Conservation (phyloP, 2,329 filamentous ascomycete genomes). For the Ceratocystis harringtonii region DNA sequence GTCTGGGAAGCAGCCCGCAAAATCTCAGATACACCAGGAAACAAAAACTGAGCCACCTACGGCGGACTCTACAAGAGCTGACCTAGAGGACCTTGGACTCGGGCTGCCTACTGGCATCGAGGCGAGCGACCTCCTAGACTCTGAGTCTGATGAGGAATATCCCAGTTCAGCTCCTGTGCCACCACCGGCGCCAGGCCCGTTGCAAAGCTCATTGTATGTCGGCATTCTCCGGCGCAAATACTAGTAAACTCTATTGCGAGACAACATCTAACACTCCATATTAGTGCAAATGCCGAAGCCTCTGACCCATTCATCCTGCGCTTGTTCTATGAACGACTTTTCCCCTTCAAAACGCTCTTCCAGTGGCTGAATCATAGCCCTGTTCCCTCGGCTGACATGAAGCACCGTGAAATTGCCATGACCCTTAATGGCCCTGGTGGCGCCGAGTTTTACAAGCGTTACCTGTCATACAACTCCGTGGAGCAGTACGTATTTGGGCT, state of each 20-base stretch:
- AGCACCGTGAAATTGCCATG: constrained; percentile 88
- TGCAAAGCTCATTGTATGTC: constrained; percentile 14
- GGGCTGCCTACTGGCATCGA: constrained; percentile 9
- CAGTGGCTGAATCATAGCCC: constrained; percentile 96
- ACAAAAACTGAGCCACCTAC: background rate
- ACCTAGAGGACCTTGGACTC: constrained; percentile 25
- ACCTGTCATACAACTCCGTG: constrained; percentile 51
- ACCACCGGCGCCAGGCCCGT: constrained; percentile 28
- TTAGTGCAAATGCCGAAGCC: constrained; percentile 15
- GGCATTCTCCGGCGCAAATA: background rate
- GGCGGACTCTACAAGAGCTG: constrained; percentile 30
- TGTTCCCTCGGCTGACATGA: constrained; percentile 73
- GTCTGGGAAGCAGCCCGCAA: constrained; percentile 11
- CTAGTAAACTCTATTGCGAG: background rate
- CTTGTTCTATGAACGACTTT: constrained; percentile 88
- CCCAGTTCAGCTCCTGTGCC: constrained; percentile 26
- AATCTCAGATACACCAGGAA: background rate
- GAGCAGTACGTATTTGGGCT: constrained; percentile 31
- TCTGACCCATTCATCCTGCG: constrained; percentile 50
- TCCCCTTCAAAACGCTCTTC: constrained; percentile 87
- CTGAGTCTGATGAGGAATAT: constrained; percentile 47
- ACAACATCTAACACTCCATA: background rate
- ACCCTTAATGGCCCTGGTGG: constrained; percentile 54
- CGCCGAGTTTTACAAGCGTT: constrained; percentile 70
- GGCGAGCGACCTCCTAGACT: constrained; percentile 39